phyloP scores from a whole-genome alignment of 306 rosid genomes.

The Quillaja saponaria region DNA sequence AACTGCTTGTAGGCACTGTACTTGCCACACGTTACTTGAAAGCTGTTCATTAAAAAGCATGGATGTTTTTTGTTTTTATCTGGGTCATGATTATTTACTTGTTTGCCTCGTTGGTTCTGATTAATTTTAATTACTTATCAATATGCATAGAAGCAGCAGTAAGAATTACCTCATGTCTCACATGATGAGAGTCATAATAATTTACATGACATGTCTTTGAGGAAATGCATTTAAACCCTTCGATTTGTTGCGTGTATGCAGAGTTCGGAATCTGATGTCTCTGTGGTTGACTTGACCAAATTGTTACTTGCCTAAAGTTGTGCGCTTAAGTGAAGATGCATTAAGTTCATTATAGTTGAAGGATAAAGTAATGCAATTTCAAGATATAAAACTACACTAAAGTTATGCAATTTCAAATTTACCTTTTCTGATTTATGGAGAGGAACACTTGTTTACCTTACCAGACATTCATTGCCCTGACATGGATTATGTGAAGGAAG shows the following conservation, averaged over 20 bases:
- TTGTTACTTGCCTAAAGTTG: conserved; percentile 10
- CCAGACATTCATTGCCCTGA: too few relatives aligned
- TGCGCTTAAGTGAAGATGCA: not conserved
- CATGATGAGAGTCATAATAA: conserved; percentile 1
- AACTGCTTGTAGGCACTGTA: too few relatives aligned
- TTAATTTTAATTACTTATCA: too few relatives aligned
- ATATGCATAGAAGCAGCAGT: too few relatives aligned
- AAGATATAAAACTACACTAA: not conserved
- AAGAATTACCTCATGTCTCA: not conserved
- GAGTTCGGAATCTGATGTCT: conserved; percentile 25
- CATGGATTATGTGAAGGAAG: too few relatives aligned
- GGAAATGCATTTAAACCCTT: not conserved
- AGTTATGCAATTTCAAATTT: too few relatives aligned
- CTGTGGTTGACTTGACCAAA: conserved; percentile 9
- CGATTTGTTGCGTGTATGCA: not conserved
- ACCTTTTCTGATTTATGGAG: too few relatives aligned
- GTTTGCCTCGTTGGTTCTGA: too few relatives aligned
- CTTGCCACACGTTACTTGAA: too few relatives aligned
- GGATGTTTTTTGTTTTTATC: not conserved
- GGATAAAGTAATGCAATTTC: not conserved
- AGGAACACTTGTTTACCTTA: too few relatives aligned
- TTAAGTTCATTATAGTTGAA: not conserved
- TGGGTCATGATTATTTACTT: not conserved
- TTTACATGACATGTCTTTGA: too few relatives aligned
- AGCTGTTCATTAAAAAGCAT: too few relatives aligned